These are phyloP conservation scores for Pythium volutum DNA, from an alignment of 352 stramenopile species.

Conservation along the genomic window DNA sequence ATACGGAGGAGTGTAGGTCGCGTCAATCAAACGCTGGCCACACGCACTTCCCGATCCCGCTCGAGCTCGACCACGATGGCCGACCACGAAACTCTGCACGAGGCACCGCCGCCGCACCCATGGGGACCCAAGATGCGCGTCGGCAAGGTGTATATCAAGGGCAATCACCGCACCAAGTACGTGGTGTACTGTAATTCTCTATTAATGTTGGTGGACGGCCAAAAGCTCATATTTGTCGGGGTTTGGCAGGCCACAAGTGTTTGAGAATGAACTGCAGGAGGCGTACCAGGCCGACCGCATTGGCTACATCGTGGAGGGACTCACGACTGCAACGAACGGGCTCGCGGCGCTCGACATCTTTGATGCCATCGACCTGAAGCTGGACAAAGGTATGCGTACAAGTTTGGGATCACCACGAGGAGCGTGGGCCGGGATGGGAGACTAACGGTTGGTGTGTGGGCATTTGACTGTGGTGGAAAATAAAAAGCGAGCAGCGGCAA, in stretches of 20 bases:
- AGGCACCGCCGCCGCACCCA: slow-evolving; percentile 42
- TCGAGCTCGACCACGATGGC: slow-evolving; percentile 17
- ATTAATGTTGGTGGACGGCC: too few species aligned
- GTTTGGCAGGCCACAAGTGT: slow-evolving; percentile 59
- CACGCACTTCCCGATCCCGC: background rate
- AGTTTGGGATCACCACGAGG: background rate
- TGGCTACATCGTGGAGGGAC: slow-evolving; percentile 49
- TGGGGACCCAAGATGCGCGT: slow-evolving; percentile 81
- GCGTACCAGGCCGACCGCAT: slow-evolving; percentile 67
- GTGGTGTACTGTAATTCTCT: slow-evolving; percentile 1
- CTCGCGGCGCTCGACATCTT: slow-evolving; percentile 83
- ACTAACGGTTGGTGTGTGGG: background rate
- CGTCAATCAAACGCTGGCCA: background rate
- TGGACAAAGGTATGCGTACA: slow-evolving; percentile 62
- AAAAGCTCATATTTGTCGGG: too few species aligned
- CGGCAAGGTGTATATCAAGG: slow-evolving; percentile 84
- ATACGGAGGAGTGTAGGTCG: slow-evolving; percentile 17
- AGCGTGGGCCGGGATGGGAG: background rate
- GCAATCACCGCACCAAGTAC: slow-evolving; percentile 85
- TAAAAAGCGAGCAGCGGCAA: slow-evolving; percentile 61
- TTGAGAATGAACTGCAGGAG: slow-evolving; percentile 84
- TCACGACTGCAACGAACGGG: slow-evolving; percentile 64
- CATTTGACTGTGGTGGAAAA: slow-evolving; percentile 15
- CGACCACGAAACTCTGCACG: background rate
- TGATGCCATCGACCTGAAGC: slow-evolving; percentile 74